Conservation (phyloP, 2,329 filamentous ascomycete genomes). For the Tothia fuscella region DNA sequence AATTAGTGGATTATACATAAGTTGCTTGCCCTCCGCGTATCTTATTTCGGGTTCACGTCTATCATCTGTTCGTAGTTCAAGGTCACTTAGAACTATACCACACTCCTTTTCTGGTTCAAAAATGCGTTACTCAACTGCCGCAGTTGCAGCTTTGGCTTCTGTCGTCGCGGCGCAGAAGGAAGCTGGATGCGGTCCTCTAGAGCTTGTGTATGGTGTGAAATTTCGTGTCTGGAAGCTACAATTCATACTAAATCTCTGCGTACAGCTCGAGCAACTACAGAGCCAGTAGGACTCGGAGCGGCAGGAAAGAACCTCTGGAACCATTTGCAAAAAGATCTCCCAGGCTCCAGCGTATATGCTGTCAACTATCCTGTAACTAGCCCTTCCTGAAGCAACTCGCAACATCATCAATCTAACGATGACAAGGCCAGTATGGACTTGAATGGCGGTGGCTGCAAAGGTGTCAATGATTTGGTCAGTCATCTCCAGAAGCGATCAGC, state of each 20-base stretch:
- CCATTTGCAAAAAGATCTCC: neutral
- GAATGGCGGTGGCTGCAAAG: no score
- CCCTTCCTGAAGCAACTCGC: neutral
- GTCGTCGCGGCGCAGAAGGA: neutral
- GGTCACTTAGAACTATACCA: no score
- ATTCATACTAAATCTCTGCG: neutral
- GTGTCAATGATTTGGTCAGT: neutral
- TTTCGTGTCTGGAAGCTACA: neutral
- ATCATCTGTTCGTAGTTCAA: no score
- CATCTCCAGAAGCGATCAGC: neutral
- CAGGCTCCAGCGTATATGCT: neutral
- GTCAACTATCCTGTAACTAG: slow-evolving; percentile 5
- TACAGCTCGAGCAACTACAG: slow-evolving; percentile 5
- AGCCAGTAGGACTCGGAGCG: slow-evolving; percentile 7
- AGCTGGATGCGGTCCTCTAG: neutral
- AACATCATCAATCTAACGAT: neutral
- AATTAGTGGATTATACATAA: no score
- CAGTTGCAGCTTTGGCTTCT: neutral
- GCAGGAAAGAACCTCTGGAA: slow-evolving; percentile 3
- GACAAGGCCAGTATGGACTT: neutral
- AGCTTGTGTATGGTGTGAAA: slow-evolving; percentile 4
- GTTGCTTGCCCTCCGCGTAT: no score
- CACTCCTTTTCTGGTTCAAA: no score
- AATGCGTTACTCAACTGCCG: no score
- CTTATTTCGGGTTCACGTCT: no score